Evolutionary conservation across 176 grass and related monocot species (phyloP).

Genomic region (Eragrostis nindensis): DNA sequence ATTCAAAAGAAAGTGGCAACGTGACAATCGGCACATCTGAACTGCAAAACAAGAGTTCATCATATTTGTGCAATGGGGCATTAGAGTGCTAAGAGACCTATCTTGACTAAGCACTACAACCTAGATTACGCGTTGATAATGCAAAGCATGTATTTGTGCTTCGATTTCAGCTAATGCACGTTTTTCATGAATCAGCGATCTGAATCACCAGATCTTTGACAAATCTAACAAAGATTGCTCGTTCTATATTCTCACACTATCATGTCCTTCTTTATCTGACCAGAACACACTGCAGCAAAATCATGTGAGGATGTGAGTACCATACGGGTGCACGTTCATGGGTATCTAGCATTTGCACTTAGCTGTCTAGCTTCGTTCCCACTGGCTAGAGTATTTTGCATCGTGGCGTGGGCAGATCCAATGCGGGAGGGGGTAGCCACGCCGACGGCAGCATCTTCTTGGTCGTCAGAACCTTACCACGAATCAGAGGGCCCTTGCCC

Average conservation of each 20-base stretch:
- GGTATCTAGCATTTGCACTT: constrained; percentile 13
- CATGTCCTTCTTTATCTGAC: not conserved
- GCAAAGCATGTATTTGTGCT: not conserved
- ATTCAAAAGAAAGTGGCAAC: too few relatives aligned
- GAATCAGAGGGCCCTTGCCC: not conserved
- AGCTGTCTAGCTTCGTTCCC: not conserved
- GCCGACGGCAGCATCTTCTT: constrained; percentile 15
- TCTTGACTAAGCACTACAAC: not conserved
- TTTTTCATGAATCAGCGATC: not conserved
- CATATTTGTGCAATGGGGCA: not conserved
- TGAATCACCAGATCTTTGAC: not conserved
- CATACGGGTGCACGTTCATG: not conserved
- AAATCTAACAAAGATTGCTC: not conserved
- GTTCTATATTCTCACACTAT: not conserved
- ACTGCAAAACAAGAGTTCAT: not conserved
- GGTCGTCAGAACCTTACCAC: not conserved
- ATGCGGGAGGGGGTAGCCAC: not conserved
- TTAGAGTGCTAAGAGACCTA: not conserved
- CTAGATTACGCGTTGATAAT: not conserved
- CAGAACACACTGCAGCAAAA: not conserved
- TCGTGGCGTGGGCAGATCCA: constrained; percentile 8
- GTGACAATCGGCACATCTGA: too few relatives aligned
- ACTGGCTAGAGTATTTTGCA: not conserved
- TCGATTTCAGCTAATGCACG: too few relatives aligned
- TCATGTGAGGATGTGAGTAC: not conserved